Evolutionary conservation across 768 basidiomycete genomes (phyloP).

Genomic region (Termitomyces sp.): DNA sequence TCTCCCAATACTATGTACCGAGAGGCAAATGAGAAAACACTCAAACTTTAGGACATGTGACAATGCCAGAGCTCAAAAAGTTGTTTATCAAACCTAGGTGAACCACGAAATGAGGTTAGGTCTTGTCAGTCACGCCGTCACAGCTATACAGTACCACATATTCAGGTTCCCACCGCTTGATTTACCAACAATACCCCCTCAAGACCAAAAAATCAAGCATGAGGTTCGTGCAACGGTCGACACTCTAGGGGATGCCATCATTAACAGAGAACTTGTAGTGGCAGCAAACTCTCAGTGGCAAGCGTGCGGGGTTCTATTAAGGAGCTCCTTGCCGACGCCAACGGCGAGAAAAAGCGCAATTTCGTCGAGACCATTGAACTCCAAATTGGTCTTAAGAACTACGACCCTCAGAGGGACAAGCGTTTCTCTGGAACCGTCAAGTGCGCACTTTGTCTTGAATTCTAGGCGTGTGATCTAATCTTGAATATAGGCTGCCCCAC

Average conservation of each 20-base stretch:
- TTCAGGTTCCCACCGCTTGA: conserved; percentile 10
- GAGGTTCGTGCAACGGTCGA: conserved; percentile 15
- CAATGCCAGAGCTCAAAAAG: no score
- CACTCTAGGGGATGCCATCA: background rate
- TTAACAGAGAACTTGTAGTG: conserved; percentile 21
- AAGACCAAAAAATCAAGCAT: conserved; percentile 18
- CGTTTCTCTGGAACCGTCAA: conserved; percentile 99
- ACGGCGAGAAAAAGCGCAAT: conserved; percentile 86
- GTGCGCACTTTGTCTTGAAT: conserved; percentile 34
- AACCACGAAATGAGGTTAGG: conserved; percentile 16
- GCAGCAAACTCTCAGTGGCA: conserved; percentile 89
- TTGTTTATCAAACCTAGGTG: no score
- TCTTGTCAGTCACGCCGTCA: conserved; percentile 15
- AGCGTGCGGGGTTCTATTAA: conserved; percentile 99
- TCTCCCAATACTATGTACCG: no score
- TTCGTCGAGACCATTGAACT: conserved; percentile 96
- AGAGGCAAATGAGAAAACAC: no score
- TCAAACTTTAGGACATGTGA: no score
- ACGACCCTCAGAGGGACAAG: conserved; percentile 99
- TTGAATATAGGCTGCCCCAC: conserved; percentile 71
- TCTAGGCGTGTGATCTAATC: background rate
- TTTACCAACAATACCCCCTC: conserved; percentile 11
- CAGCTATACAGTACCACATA: conserved; percentile 23
- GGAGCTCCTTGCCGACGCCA: conserved; percentile 80
- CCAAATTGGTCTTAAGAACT: conserved; percentile 97